Conservation (phyloP, 2,329 filamentous ascomycete species). For the Pezicula neosporulosa region DNA sequence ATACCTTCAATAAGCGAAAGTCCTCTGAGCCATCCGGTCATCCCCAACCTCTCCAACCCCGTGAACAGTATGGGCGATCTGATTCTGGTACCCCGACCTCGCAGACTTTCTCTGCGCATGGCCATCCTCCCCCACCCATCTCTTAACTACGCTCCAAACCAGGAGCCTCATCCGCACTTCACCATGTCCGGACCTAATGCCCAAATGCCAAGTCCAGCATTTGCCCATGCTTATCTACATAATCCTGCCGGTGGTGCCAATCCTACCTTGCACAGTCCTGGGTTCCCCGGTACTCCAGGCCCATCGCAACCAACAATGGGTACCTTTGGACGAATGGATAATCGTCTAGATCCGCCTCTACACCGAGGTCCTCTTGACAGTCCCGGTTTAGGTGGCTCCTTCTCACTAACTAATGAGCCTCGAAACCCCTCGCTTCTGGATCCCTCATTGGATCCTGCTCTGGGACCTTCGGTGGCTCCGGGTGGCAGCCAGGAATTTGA, state of each 20-base stretch:
- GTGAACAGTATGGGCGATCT: constrained; percentile 21
- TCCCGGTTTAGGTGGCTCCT: not conserved
- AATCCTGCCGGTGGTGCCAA: constrained; percentile 4
- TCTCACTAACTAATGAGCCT: not conserved
- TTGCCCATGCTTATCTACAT: constrained; percentile 27
- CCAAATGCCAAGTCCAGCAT: constrained; percentile 19
- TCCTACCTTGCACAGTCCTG: constrained; percentile 10
- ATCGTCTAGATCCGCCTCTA: not conserved
- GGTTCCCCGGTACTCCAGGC: constrained; percentile 13
- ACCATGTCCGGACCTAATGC: constrained; percentile 14
- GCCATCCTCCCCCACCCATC: constrained; percentile 24
- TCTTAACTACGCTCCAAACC: constrained; percentile 16
- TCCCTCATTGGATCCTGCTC: not conserved
- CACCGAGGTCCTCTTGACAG: not conserved
- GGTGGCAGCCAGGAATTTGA: not conserved
- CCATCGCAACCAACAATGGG: constrained; percentile 7
- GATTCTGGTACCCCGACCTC: constrained; percentile 26
- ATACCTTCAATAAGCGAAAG: constrained; percentile 27
- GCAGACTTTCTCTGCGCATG: constrained; percentile 21
- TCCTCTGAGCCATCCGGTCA: constrained; percentile 24
- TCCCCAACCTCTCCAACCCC: constrained; percentile 25
- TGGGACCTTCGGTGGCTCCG: not conserved
- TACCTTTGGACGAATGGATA: not conserved
- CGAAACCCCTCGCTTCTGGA: not conserved
- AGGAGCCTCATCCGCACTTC: constrained; percentile 23